A percentile compares a stretch with the other conserved stretches of the same genome.
Conservation (phyloP, 305 asterid species). For the Fraxinus angustifolia region DNA sequence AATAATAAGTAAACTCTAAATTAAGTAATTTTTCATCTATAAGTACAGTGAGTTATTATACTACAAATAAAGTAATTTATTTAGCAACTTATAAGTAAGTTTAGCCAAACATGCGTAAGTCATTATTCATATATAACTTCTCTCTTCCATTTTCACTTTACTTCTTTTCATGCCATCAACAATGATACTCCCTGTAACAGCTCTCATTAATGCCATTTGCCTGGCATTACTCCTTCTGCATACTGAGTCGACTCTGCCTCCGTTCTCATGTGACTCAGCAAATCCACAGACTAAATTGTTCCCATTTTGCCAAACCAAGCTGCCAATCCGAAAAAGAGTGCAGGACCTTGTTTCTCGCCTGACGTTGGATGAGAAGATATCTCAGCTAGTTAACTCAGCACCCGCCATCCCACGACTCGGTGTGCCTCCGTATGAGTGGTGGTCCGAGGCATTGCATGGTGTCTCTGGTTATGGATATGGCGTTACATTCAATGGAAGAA, state of each 20-base stretch:
- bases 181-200: background rate
- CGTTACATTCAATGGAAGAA: constrained; percentile 40
- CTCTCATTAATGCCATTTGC: background rate
- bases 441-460: constrained; percentile 91
- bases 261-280: constrained; percentile 51
- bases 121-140: background rate
- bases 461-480: constrained; percentile 64
- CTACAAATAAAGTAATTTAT: background rate
- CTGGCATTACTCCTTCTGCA: background rate
- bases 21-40: too few relatives aligned
- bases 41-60: background rate
- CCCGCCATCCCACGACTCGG: constrained; percentile 71
- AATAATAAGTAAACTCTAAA: too few relatives aligned
- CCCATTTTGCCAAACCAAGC: constrained; percentile 46
- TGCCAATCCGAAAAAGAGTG: constrained; percentile 43
- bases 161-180: background rate
- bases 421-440: constrained; percentile 75
- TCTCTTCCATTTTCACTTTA: background rate
- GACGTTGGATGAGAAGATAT: constrained; percentile 65
- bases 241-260: constrained; percentile 39
- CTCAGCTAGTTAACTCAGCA: constrained; percentile 65
- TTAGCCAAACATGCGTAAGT: background rate
- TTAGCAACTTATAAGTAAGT: background rate
- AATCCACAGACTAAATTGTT: constrained; percentile 34
- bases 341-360: constrained; percentile 60